phyloP scores from a whole-genome alignment of 2,329 filamentous ascomycete species.

The Tetracladium maxilliforme region DNA sequence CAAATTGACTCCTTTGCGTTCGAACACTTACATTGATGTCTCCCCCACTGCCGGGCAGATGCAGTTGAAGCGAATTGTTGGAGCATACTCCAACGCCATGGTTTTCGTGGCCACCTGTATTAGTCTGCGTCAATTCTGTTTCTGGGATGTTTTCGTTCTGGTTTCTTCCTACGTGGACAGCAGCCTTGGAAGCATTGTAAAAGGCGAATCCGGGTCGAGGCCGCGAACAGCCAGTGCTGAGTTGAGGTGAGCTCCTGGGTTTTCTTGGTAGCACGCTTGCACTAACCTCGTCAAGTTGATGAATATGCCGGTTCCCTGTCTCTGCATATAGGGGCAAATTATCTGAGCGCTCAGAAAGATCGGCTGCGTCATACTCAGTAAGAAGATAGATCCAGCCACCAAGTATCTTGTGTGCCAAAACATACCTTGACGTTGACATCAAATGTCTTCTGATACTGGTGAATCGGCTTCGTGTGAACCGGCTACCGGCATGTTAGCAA shows the following conservation, averaged over 20 bases:
- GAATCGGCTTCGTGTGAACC: neutral
- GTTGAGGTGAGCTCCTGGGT: no score
- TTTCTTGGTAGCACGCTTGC: no score
- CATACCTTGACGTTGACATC: conserved; percentile 1
- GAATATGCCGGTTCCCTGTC: no score
- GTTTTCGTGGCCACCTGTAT: conserved; percentile 5
- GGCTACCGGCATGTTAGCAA: no score
- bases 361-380: neutral
- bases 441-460: conserved; percentile 1
- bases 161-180: conserved; percentile 2
- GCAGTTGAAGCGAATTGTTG: conserved; percentile 6
- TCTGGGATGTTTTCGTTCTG: no score
- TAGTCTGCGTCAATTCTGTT: no score
- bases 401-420: neutral
- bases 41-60: conserved; percentile 6
- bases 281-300: no score
- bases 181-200: conserved; percentile 7
- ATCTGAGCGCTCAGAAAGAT: conserved; percentile 1
- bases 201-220: conserved; percentile 6
- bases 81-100: conserved; percentile 6
- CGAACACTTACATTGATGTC: conserved; percentile 5
- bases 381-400: neutral
- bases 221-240: conserved; percentile 6
- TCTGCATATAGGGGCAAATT: no score
- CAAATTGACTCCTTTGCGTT: conserved; percentile 2